A percentile compares a stretch with the other conserved stretches of the same genome.
Evolutionary conservation across 257 asterid genomes (phyloP).

Genomic region (Penstemon davidsonii): DNA sequence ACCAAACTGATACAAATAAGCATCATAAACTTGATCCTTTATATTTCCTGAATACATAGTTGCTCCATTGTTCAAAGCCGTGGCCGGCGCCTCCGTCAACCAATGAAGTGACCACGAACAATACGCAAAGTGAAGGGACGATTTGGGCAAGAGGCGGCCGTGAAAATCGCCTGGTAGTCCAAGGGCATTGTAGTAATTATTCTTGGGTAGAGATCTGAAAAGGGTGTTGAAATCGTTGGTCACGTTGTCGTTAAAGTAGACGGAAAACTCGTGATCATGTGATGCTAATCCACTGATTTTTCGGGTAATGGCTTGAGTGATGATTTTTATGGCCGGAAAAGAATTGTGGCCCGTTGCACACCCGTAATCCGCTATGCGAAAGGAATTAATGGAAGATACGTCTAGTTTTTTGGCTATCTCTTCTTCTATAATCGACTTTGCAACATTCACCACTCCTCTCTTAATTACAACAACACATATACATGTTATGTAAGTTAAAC

Average conservation of each 20-base stretch:
- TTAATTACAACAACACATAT: not conserved
- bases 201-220: constrained; percentile 23
- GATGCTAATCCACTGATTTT: not conserved
- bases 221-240: constrained; percentile 40
- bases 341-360: constrained; percentile 49
- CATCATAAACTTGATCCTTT: no score
- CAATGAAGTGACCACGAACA: constrained; percentile 39
- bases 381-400: not conserved
- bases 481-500: not conserved
- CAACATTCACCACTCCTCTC: constrained; percentile 25
- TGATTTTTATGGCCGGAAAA: constrained; percentile 31
- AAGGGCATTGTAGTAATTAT: constrained; percentile 19
- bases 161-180: constrained; percentile 33
- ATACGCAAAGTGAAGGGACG: no score
- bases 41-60: constrained; percentile 20
- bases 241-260: constrained; percentile 33
- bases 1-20: no score
- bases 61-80: constrained; percentile 35
- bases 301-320: constrained; percentile 30
- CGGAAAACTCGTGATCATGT: constrained; percentile 4
- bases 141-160: no score
- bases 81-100: constrained; percentile 32
- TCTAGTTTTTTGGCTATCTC: constrained; percentile 18
- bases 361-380: constrained; percentile 43
- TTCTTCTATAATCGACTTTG: constrained; percentile 29